A percentile compares a stretch with the other conserved stretches of the same genome.
phyloP scores from a whole-genome alignment of 164 flowering plant species.

The Macadamia tetraphylla region DNA sequence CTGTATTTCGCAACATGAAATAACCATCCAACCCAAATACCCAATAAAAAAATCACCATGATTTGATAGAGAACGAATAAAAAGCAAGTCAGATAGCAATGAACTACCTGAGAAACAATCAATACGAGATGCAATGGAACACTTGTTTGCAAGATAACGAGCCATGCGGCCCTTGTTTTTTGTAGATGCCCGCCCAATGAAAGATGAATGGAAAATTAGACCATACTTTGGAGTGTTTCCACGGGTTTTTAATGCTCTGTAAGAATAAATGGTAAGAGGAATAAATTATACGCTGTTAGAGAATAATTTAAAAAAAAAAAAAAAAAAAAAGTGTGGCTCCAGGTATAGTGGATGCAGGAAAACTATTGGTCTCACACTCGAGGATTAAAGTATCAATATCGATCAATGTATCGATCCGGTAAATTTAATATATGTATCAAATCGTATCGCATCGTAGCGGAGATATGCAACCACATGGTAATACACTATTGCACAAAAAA shows the following conservation, averaged over 20 bases:
- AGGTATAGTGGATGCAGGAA: too few species aligned
- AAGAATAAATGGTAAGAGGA: background rate
- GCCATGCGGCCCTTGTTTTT: constrained; percentile 94
- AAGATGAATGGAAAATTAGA: constrained; percentile 92
- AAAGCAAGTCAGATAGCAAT: background rate
- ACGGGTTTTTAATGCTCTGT: constrained; percentile 88
- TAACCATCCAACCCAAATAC: background rate
- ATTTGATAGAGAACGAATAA: background rate
- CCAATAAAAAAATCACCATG: background rate
- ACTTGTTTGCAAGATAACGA: constrained; percentile 97
- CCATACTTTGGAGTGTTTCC: constrained; percentile 99
- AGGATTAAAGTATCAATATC: too few species aligned
- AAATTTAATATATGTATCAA: too few species aligned
- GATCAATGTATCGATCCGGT: too few species aligned
- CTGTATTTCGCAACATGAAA: constrained; percentile 26
- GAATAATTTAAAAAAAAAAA: background rate
- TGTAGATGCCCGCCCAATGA: constrained; percentile 95
- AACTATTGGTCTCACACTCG: too few species aligned
- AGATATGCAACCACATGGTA: too few species aligned
- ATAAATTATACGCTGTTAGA: background rate
- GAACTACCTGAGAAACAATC: constrained; percentile 80
- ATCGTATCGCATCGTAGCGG: too few species aligned
- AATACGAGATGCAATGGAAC: constrained; percentile 95
- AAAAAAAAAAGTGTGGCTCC: too few species aligned
- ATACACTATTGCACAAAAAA: too few species aligned